Percentiles rank a stretch among this genome's conserved stretches.
These are phyloP conservation scores for Talaromyces adpressus DNA, from an alignment of 495 filamentous ascomycete genomes.

Conservation along the genomic window DNA sequence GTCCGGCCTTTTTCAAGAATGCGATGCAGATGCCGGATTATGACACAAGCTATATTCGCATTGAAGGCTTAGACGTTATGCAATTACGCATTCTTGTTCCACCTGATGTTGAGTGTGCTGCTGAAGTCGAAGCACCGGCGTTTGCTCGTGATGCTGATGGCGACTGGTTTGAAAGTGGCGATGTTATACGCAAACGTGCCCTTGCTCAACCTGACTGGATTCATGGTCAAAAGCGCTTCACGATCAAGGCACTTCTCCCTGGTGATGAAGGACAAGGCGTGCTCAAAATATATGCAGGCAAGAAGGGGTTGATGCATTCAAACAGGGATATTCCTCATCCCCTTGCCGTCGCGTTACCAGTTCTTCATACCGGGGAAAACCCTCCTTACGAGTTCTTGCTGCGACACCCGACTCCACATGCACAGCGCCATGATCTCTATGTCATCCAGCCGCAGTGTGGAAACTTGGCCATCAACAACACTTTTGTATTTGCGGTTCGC, in stretches of 20 bases:
- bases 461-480: constrained; percentile 83
- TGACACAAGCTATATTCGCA: constrained; percentile 76
- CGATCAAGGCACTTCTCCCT: constrained; percentile 83
- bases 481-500: constrained; percentile 91
- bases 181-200: constrained; percentile 75
- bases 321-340: constrained; percentile 91
- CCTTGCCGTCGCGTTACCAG: constrained; percentile 82
- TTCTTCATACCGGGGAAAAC: constrained; percentile 84
- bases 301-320: constrained; percentile 90
- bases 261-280: constrained; percentile 83
- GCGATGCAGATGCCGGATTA: constrained; percentile 72
- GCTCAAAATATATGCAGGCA: constrained; percentile 92
- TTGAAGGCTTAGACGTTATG: constrained; percentile 87
- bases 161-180: constrained; percentile 89
- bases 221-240: constrained; percentile 78
- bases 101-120: constrained; percentile 82
- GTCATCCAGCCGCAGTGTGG: constrained; percentile 91
- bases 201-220: constrained; percentile 91
- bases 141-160: constrained; percentile 80
- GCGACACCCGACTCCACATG: constrained; percentile 93
- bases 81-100: constrained; percentile 85
- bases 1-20: constrained; percentile 84
- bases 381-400: constrained; percentile 88
- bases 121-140: constrained; percentile 80
- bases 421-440: constrained; percentile 93